A percentile compares a stretch with the other conserved stretches of the same genome.
phyloP scores from a whole-genome alignment of 257 asterid species.

The Handroanthus guayacan region DNA sequence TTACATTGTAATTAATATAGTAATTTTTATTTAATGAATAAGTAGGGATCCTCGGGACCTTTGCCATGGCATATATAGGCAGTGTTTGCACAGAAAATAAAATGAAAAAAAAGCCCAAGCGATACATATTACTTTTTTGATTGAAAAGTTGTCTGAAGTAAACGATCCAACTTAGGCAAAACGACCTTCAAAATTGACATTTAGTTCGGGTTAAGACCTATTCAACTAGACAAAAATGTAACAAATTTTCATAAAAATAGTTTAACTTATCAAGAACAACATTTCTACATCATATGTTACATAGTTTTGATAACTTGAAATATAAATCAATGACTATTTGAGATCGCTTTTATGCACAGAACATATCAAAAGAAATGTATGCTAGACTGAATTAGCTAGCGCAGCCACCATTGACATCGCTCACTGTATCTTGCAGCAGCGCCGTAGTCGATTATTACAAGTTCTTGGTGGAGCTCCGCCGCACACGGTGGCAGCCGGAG shows the following conservation, averaged over 20 bases:
- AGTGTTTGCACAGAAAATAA: too few species aligned
- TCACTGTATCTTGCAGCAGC: neutral
- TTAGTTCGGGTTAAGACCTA: neutral
- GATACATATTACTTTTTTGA: neutral
- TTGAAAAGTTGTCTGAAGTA: neutral
- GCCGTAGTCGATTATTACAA: slow-evolving; percentile 8
- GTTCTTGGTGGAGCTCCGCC: slow-evolving; percentile 4
- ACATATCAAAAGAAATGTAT: too few species aligned
- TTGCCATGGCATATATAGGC: too few species aligned
- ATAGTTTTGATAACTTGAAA: too few species aligned
- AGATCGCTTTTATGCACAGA: too few species aligned
- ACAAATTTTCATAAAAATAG: neutral
- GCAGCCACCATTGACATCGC: slow-evolving; percentile 29
- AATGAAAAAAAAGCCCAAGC: too few species aligned
- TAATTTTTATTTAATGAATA: too few species aligned
- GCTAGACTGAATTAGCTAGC: neutral
- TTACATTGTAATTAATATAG: too few species aligned
- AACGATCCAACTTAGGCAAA: neutral
- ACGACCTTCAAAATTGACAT: neutral
- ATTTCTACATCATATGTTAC: too few species aligned
- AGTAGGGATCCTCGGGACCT: too few species aligned
- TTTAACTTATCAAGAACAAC: neutral
- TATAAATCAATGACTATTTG: too few species aligned
- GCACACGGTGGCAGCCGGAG: neutral
- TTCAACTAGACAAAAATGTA: neutral